Evolutionary conservation across 176 grass and related monocot genomes (phyloP).

Genomic region (Carex cristatella): DNA sequence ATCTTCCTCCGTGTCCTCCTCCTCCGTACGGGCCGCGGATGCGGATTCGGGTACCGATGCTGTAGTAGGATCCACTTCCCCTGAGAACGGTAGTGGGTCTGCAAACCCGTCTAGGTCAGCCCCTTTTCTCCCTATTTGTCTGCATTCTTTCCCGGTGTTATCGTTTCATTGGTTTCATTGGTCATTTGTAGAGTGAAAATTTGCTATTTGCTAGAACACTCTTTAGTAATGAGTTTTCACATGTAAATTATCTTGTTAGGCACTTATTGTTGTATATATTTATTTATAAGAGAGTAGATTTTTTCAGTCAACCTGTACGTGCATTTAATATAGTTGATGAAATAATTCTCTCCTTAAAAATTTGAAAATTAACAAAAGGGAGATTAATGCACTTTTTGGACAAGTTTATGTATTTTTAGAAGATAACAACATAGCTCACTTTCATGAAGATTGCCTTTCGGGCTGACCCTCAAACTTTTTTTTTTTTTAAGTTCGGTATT

Average conservation of each 20-base stretch:
- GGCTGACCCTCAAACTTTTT: background rate
- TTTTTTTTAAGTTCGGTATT: background rate
- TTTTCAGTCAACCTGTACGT: background rate
- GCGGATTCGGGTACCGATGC: background rate
- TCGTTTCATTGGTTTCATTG: background rate
- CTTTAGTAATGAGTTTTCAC: background rate
- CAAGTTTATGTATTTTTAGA: too few species aligned
- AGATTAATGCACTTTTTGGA: background rate
- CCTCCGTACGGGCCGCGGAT: background rate
- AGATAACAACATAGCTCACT: too few species aligned
- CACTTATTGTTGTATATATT: background rate
- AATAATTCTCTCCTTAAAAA: background rate
- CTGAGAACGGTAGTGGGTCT: conserved; percentile 13
- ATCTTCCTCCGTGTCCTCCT: conserved; percentile 27
- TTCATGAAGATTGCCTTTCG: background rate
- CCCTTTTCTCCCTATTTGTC: background rate
- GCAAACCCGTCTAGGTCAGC: conserved; percentile 22
- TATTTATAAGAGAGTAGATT: background rate
- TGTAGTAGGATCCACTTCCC: conserved; percentile 19
- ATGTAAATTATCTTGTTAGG: background rate
- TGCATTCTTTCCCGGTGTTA: background rate
- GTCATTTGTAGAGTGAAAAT: background rate
- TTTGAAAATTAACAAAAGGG: background rate
- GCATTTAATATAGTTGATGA: background rate
- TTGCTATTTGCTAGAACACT: background rate